Evolutionary conservation across 257 asterid species (phyloP), one percentile per base, ranked within the genome.

Genomic region (Solanum peruvianum): DNA sequence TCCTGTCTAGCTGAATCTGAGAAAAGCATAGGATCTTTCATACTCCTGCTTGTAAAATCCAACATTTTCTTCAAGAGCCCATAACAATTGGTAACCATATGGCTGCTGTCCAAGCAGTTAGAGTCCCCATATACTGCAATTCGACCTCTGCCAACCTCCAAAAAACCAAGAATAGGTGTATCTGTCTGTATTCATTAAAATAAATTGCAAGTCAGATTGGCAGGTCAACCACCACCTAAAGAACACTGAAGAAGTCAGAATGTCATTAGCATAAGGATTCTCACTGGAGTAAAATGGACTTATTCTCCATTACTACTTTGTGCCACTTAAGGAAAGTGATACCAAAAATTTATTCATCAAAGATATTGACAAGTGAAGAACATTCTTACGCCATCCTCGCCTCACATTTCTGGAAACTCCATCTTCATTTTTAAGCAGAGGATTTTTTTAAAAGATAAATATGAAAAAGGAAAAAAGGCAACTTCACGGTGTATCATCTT

Each of bases 71-170:
- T 96, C 89, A 97, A 93, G 85, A 96, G 99, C 98, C 98, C 96
- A 86, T 92, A 96, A 90, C 99, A 97, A 89, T 97, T 93, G 84
- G 99, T 94, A 85, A 97, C 99, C 99, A 97, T 97, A 89, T 97
- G 99, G 93, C 99, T 97, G 93, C 99, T 95, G 89, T 97, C 99
- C 92, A 97, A 92, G 90, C 99, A 97, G 90, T 97, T 97, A 88
- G 99, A 97, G 87, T 97, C 99, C 81, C 99, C 99, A 44, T 95
- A 95, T n/a, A 95, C 98, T 3, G 95, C 93, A 44, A 97, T 89
- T 86, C 99, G 92, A 80, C 99, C 98, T 47, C 89, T 90, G 60
- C 96, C 95, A 86, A 88, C 89, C 92, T 94, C 98, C 87, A 94
- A 56, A 71, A 97, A 95, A 83, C 99, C 99, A 80, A 97, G 99